phyloP scores from a whole-genome alignment of 345 rosid species.

The Eucalyptus sp. region DNA sequence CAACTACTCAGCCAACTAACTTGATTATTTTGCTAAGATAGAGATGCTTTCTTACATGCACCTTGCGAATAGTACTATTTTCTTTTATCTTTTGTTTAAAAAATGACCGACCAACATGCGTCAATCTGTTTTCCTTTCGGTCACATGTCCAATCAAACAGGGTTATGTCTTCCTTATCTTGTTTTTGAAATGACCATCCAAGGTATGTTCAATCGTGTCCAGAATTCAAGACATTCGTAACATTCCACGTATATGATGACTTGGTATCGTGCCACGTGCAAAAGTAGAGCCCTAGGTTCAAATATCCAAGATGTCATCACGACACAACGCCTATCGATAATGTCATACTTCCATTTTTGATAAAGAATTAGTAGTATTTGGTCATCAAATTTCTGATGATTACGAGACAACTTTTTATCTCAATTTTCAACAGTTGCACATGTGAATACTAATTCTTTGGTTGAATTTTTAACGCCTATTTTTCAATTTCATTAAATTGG shows the following conservation, averaged over 20 bases:
- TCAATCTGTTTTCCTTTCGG: not conserved
- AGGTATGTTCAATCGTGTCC: not conserved
- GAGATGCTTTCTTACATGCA: not conserved
- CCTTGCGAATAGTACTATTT: not conserved
- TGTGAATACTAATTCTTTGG: not conserved
- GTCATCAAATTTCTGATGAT: not conserved
- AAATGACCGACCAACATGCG: not conserved
- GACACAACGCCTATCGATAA: not conserved
- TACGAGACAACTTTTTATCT: too few species aligned
- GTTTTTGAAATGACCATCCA: not conserved
- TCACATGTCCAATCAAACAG: not conserved
- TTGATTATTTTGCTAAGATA: not conserved
- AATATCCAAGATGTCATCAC: not conserved
- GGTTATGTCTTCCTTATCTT: not conserved
- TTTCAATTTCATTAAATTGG: not conserved
- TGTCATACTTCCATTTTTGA: not conserved
- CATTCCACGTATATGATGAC: not conserved
- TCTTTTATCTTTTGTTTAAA: not conserved
- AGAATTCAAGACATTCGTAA: not conserved
- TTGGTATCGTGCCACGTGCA: not conserved
- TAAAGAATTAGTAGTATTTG: too few species aligned
- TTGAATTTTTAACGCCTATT: not conserved
- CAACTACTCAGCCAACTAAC: not conserved
- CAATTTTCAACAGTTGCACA: too few species aligned
- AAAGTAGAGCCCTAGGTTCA: not conserved